Evolutionary conservation across 768 basidiomycete species (phyloP).

Genomic region (Suillus decipiens): DNA sequence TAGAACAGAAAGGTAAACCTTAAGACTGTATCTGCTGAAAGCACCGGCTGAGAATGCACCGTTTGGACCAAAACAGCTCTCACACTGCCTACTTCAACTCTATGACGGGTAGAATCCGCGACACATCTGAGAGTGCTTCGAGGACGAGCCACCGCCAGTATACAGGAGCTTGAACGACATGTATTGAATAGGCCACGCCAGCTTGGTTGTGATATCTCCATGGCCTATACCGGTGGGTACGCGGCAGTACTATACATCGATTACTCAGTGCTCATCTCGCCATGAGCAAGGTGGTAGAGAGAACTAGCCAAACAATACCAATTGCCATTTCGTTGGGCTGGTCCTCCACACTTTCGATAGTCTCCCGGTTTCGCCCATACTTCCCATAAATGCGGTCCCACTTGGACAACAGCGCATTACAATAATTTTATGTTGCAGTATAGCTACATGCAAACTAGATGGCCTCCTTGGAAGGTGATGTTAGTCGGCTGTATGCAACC

Average conservation of each 20-base stretch:
- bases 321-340: not conserved
- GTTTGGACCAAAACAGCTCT: not conserved
- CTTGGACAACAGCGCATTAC: not conserved
- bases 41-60: not conserved
- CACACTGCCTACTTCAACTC: not conserved
- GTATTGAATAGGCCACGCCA: not conserved
- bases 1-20: no score
- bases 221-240: not conserved
- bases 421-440: not conserved
- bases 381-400: not conserved
- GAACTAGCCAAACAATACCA: not conserved
- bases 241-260: not conserved
- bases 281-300: not conserved
- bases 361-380: not conserved
- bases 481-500: constrained; percentile 37
- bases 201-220: not conserved
- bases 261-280: not conserved
- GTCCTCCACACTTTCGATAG: not conserved
- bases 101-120: not conserved
- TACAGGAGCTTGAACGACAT: not conserved
- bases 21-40: not conserved
- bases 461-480: constrained; percentile 34
- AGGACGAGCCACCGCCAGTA: not conserved
- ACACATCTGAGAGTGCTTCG: not conserved
- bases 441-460: constrained; percentile 37